These are phyloP conservation scores for Pseudisothecium myosuroides DNA, from an alignment of 225 moss, liverwort and hornwort genomes.

Conservation along the genomic window DNA sequence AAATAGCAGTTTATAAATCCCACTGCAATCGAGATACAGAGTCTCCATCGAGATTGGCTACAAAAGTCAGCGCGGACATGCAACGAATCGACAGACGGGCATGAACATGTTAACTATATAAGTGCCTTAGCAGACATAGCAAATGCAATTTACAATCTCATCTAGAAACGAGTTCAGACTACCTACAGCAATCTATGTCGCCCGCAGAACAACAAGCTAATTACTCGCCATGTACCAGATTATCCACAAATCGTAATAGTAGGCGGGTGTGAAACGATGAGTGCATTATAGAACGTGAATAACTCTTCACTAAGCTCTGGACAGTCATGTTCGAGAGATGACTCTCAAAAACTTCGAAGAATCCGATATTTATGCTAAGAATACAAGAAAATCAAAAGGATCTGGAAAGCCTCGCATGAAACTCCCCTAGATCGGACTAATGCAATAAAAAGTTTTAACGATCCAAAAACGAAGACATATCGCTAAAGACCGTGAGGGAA, in stretches of 20 bases:
- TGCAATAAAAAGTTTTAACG: not conserved
- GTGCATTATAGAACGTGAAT: not conserved
- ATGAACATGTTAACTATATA: not conserved
- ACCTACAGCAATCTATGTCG: not conserved
- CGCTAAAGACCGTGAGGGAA: not conserved
- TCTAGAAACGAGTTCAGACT: not conserved
- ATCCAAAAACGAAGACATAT: not conserved
- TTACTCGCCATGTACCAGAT: not conserved
- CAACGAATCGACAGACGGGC: not conserved
- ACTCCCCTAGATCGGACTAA: not conserved
- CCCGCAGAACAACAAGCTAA: not conserved
- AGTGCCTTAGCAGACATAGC: not conserved
- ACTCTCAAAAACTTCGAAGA: not conserved
- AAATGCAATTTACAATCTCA: not conserved
- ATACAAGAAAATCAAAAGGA: not conserved
- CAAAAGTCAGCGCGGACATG: not conserved
- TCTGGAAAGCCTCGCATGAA: not conserved
- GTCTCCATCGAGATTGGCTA: not conserved
- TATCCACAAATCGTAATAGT: not conserved
- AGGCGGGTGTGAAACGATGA: not conserved
- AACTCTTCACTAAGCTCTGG: not conserved
- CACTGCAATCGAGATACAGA: not conserved
- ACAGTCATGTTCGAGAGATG: not conserved
- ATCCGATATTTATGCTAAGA: not conserved
- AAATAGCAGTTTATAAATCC: not conserved